A percentile compares a stretch with the other conserved stretches of the same genome.
Evolutionary conservation across 2,329 filamentous ascomycete species (phyloP).

Genomic region (Alternaria longipes): DNA sequence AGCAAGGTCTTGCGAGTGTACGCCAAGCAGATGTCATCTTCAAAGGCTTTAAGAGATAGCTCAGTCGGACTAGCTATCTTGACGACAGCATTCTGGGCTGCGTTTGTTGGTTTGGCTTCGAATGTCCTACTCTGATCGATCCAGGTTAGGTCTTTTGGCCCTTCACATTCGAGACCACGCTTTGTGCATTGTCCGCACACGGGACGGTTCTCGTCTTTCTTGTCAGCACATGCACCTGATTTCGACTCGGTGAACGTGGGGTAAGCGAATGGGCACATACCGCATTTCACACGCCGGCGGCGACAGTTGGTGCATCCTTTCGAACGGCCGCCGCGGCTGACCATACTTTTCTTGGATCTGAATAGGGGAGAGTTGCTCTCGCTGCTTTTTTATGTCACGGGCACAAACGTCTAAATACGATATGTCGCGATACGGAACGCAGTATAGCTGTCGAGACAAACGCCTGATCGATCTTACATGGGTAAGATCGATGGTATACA

Average conservation of each 20-base stretch:
- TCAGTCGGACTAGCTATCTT: constrained; percentile 7
- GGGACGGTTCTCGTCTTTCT: constrained; percentile 38
- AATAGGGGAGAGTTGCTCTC: not conserved
- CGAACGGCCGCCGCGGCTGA: constrained; percentile 41
- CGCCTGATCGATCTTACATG: not conserved
- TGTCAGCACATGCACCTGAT: not conserved
- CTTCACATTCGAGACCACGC: constrained; percentile 34
- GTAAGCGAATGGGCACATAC: constrained; percentile 22
- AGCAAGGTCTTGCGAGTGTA: constrained; percentile 40
- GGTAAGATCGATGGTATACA: not conserved
- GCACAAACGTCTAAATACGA: not conserved
- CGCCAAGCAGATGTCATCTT: constrained; percentile 37
- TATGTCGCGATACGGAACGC: not conserved
- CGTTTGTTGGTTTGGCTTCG: not conserved
- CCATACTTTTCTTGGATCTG: constrained; percentile 21
- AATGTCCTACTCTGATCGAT: constrained; percentile 26
- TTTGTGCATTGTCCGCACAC: constrained; percentile 38
- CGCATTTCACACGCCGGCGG: constrained; percentile 39
- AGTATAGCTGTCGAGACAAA: not conserved
- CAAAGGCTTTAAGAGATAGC: constrained; percentile 33
- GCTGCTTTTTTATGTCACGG: not conserved
- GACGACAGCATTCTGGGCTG: not conserved
- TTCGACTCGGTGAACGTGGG: not conserved
- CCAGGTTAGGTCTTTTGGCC: constrained; percentile 37
- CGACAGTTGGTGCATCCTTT: constrained; percentile 41